Evolutionary conservation across 75 land plant genomes (phyloP).

Genomic region (Cunninghamia lanceolata): DNA sequence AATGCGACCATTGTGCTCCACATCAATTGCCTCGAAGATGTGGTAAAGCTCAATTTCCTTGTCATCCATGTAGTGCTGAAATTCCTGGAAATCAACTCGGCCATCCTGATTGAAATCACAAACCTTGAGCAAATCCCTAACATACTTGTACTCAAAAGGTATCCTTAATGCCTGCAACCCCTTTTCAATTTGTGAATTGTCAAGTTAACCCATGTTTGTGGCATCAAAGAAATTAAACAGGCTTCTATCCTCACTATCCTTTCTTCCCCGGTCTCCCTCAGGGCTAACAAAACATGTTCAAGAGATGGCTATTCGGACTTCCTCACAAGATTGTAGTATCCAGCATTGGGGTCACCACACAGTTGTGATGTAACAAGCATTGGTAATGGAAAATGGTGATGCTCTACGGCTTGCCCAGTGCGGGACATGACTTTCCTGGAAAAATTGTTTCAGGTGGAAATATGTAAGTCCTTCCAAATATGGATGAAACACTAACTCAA

Average conservation of each 20-base stretch:
- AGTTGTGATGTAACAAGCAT: neutral
- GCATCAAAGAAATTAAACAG: slow-evolving; percentile 77
- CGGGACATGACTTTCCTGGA: neutral
- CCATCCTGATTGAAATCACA: slow-evolving; percentile 89
- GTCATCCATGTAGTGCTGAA: slow-evolving; percentile 74
- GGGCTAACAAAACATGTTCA: slow-evolving; percentile 61
- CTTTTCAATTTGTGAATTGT: slow-evolving; percentile 60
- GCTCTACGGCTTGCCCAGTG: slow-evolving; percentile 8
- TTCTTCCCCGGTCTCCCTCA: slow-evolving; percentile 71
- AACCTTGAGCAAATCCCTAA: slow-evolving; percentile 69
- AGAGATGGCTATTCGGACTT: slow-evolving; percentile 35
- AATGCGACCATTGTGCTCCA: slow-evolving; percentile 83
- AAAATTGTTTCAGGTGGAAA: neutral
- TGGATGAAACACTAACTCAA: neutral
- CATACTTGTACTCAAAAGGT: slow-evolving; percentile 84
- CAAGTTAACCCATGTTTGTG: slow-evolving; percentile 45
- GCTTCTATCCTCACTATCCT: slow-evolving; percentile 63
- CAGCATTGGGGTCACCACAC: neutral
- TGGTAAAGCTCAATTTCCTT: slow-evolving; percentile 87
- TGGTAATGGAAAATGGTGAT: slow-evolving; percentile 5
- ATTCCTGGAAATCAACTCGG: slow-evolving; percentile 71
- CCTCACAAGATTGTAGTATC: slow-evolving; percentile 41
- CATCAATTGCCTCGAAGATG: slow-evolving; percentile 84
- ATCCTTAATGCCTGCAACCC: slow-evolving; percentile 61
- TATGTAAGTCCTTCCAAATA: neutral